These are phyloP conservation scores for Tetraselmis chui DNA, from an alignment of 139 green algal species.

Conservation along the genomic window DNA sequence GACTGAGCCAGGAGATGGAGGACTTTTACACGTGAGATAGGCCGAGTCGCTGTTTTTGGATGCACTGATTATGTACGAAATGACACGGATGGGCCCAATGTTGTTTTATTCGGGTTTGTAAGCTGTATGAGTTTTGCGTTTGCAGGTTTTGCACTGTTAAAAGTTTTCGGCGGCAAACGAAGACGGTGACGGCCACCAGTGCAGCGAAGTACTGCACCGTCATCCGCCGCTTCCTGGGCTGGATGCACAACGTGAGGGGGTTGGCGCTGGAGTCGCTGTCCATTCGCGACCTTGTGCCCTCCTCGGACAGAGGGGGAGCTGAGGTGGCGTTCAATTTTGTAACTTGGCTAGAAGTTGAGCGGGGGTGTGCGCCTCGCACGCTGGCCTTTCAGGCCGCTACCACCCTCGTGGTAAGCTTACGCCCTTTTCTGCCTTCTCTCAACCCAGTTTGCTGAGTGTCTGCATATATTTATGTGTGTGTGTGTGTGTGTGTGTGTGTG, in stretches of 20 bases:
- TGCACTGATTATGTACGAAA: not conserved
- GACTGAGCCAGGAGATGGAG: not conserved
- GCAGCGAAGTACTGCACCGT: not conserved
- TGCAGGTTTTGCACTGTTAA: not conserved
- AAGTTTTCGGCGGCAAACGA: not conserved
- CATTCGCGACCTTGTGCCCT: slow-evolving; percentile 30
- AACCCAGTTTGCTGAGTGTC: not conserved
- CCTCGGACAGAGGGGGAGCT: slow-evolving; percentile 17
- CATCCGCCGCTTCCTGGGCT: slow-evolving; percentile 36
- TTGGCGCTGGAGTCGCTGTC: slow-evolving; percentile 32
- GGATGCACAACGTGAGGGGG: slow-evolving; percentile 23
- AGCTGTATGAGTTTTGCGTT: no score
- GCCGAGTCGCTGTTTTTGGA: not conserved
- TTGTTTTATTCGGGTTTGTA: no score
- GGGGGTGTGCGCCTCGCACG: slow-evolving; percentile 22
- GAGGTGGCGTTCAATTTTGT: slow-evolving; percentile 44
- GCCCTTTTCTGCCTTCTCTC: not conserved
- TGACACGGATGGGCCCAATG: no score
- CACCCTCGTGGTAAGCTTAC: slow-evolving; percentile 19
- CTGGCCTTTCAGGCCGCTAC: slow-evolving; percentile 13
- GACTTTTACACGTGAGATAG: not conserved
- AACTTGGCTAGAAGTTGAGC: slow-evolving; percentile 37
- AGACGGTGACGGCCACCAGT: not conserved
- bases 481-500: no score
- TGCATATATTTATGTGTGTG: not conserved